Percentiles rank a stretch among this genome's conserved stretches.
Conservation (phyloP, 2,329 filamentous ascomycete species). For the Paraphoma chrysanthemicola region DNA sequence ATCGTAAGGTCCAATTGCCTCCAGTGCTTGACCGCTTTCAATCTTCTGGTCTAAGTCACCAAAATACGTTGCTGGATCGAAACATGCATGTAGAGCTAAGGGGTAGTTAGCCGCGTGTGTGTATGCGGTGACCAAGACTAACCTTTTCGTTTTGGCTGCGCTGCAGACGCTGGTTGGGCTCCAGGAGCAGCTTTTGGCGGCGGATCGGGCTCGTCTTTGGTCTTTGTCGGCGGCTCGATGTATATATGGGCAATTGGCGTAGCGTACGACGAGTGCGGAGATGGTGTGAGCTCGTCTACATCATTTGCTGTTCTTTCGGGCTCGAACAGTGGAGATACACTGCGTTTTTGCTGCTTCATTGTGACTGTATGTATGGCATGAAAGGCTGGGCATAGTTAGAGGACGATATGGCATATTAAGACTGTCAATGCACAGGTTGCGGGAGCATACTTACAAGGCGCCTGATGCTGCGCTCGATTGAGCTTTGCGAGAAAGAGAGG, state of each 20-base stretch:
- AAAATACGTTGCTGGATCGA: not conserved
- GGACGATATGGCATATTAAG: too few species aligned
- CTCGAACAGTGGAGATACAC: not conserved
- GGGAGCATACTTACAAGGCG: too few species aligned
- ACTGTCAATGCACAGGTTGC: too few species aligned
- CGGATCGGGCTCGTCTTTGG: not conserved
- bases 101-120: not conserved
- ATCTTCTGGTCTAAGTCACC: not conserved
- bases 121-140: not conserved
- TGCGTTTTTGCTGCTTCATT: not conserved
- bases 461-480: too few species aligned
- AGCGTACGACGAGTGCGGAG: not conserved
- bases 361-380: not conserved
- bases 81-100: not conserved
- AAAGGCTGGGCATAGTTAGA: too few species aligned
- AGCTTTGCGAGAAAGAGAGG: too few species aligned
- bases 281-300: not conserved
- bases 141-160: not conserved
- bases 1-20: not conserved
- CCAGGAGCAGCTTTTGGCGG: not conserved
- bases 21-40: not conserved
- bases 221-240: not conserved
- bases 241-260: not conserved
- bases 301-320: not conserved
- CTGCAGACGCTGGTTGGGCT: not conserved